Base-by-base conservation (phyloP, 805 yeast species). In the Wickerhamiella kurtzmanii region DNA sequence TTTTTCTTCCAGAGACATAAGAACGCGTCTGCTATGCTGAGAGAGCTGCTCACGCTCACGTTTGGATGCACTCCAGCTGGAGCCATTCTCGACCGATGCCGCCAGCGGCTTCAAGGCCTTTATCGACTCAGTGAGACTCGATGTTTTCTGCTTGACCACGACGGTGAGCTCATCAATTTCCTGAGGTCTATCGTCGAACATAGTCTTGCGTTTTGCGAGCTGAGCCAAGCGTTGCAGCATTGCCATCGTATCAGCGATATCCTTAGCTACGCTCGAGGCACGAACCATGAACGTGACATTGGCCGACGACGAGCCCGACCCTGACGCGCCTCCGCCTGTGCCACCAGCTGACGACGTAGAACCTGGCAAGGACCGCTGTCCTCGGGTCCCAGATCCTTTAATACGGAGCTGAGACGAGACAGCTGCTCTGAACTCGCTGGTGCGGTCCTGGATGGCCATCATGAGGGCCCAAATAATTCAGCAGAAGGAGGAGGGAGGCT, bases 111-210 rank as follows among this genome's bases (percentile, higher is more conserved):
- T 86, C 49, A 81, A 66, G 47, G 70, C 76, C 56, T 77, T 78
- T 53, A 83, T 71, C 51, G 72, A 73, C 57, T 80, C 77, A 58
- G 84, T 94, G 52, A 92, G 77, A 53, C 77, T 77, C 60, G 87
- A 79, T 44, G 92, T 79, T 58, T 83, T 94, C 62, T 92, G 96
- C 56, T 76, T 75, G 53, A 75, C 74, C 38, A 87, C 80, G 55
- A 80, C 83, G 0, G 98, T 88, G 53, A 92, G 69, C 62, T 92
- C 96, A 18, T 88, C 84, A 52, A 92, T 85, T 60, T 92, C 97
- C 15, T 85, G 80, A 0, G 97, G 96, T 54, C 82, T 80, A 64
- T 92, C 98, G 59, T 88, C 95, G 54, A 92, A 85, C 60, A 89
- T 65, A 17, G 96, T 94, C 61, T 87, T 88, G 56, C 87, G 72